Conservation (phyloP, 331 rosid genomes). For the Malus hybrid region DNA sequence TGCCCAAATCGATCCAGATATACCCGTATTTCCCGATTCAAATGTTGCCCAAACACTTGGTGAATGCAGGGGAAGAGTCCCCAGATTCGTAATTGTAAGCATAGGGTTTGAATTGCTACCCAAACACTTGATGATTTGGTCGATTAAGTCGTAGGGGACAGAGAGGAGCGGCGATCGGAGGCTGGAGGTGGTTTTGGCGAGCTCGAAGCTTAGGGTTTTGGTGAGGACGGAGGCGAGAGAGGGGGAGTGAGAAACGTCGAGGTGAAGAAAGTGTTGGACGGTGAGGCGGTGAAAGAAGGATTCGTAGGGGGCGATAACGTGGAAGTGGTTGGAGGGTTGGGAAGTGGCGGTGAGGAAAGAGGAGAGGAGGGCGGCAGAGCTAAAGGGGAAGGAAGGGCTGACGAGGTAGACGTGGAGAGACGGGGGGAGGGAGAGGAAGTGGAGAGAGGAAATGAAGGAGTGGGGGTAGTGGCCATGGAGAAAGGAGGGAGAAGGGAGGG, state of each 20-base stretch:
- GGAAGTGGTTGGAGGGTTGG: constrained; percentile 50
- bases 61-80: constrained; percentile 62
- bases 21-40: constrained; percentile 62
- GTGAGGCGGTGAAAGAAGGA: constrained; percentile 32
- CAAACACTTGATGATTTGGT: constrained; percentile 34
- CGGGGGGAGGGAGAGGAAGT: constrained; percentile 41
- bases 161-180: constrained; percentile 56
- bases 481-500: too few species aligned
- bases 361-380: constrained; percentile 41
- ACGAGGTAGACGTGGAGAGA: constrained; percentile 61
- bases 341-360: constrained; percentile 67
- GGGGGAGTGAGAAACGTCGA: constrained; percentile 48
- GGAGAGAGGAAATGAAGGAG: constrained; percentile 32
- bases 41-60: constrained; percentile 67
- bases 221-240: constrained; percentile 44
- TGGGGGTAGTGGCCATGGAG: background rate
- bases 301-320: constrained; percentile 57
- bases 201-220: constrained; percentile 24
- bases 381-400: constrained; percentile 49
- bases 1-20: constrained; percentile 76
- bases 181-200: constrained; percentile 32
- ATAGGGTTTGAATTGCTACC: constrained; percentile 49
- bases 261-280: constrained; percentile 57
- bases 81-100: constrained; percentile 61
- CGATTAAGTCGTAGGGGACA: constrained; percentile 39